Percentiles rank a stretch among this genome's conserved stretches.
Evolutionary conservation across 2,329 filamentous ascomycete species (phyloP).

Genomic region (Xylaria arbuscula): DNA sequence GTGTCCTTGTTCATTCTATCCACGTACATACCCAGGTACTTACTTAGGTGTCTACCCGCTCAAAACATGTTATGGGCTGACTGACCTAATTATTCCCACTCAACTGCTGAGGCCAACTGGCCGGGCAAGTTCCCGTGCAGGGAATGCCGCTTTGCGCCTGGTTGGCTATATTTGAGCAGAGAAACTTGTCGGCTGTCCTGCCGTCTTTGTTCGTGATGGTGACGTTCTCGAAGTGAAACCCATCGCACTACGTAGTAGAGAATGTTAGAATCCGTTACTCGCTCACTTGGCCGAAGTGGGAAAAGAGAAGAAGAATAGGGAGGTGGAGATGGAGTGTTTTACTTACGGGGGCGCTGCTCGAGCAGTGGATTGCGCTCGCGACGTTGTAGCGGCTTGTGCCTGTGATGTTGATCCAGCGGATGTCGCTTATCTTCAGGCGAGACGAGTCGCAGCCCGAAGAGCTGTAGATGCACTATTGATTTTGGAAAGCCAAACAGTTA

Average conservation of each 20-base stretch:
- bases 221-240: slow-evolving; percentile 58
- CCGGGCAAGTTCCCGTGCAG: slow-evolving; percentile 54
- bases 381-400: slow-evolving; percentile 62
- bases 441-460: slow-evolving; percentile 54
- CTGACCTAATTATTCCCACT: slow-evolving; percentile 42
- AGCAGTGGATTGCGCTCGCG: slow-evolving; percentile 59
- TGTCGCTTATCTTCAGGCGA: slow-evolving; percentile 57
- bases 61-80: neutral
- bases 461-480: slow-evolving; percentile 56
- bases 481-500: neutral
- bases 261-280: neutral
- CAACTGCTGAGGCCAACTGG: slow-evolving; percentile 54
- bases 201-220: slow-evolving; percentile 58
- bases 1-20: no score
- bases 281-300: no score
- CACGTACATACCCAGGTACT: slow-evolving; percentile 6
- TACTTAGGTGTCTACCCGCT: neutral
- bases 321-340: neutral
- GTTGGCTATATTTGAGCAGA: slow-evolving; percentile 57
- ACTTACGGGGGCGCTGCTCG: slow-evolving; percentile 50
- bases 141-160: slow-evolving; percentile 50
- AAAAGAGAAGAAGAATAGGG: neutral
- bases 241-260: slow-evolving; percentile 50
- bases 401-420: slow-evolving; percentile 62
- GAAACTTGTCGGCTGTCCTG: slow-evolving; percentile 52